Evolutionary conservation across 768 basidiomycete species (phyloP), one percentile per base, ranked within the genome.

Genomic region (Mycena venus): DNA sequence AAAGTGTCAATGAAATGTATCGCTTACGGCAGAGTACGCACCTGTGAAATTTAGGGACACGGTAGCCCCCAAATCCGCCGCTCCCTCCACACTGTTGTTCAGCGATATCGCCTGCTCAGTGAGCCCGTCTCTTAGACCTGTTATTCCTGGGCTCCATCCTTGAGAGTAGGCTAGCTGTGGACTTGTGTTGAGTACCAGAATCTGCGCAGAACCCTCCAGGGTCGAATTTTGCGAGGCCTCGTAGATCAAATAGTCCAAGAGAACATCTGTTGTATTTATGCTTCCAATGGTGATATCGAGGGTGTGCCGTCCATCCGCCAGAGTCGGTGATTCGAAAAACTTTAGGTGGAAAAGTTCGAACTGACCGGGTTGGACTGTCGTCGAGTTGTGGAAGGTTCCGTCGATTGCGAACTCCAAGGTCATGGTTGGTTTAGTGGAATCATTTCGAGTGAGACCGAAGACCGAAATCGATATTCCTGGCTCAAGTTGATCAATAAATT

Each of bases 241-340:
- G 19, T 67, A 67, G 17, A 67, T 67, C 17, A 56, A 3, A 38
- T 67, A 67, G 36, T 67, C 65, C 1, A 67, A 19, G 53, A 67
- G 14, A 0, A 68, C 66, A 14, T 68, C 40, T 29, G 27, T n/a
- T 4, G 9, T n/a, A 2, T 0, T 68, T 55, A 32, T 29, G 19
- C 4, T 47, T n/a, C 11, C 47, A 31, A 67, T 12, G 19, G 53
- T 68, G 40, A 68, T 68, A 3, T 31, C 44, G 14, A 69, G n/a
- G 1, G 12, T 68, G n/a, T 68, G 66, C 7, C 9, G 8, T 12
- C 66, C 55, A 25, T 56, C 40, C 0, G 10, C 7, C 3, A 68
- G 51, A 2, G 66, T 11, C 10, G 55, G 40, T 3, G 66, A 68
- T 1, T 2, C 11, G 31, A 42, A 68, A 0, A 68, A 10, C 25